Base-by-base conservation (phyloP, 2,329 filamentous ascomycete species). In the Calonectria henricotiae region DNA sequence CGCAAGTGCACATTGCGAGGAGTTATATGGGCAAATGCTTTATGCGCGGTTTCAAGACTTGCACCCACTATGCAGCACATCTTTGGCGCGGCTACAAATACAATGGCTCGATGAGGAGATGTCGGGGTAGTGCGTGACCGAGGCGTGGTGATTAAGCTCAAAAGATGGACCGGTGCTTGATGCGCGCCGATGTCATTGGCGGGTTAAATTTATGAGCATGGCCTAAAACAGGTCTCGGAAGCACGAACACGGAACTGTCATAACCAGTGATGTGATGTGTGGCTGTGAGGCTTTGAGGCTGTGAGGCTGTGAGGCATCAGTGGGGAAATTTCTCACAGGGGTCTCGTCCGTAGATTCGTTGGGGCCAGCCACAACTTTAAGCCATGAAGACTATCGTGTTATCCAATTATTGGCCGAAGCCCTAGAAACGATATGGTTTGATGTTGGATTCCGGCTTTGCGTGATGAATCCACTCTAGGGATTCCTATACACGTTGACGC, bases 41-140 rank as follows among this genome's bases (percentile, higher is more conserved):
- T 39, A 37, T 39, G 43, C 54, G 41, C 23, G 3, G 30, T 35
- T 32, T 27, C 49, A n/a, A n/a, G 27, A 44, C 37, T 43, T 44
- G 43, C 41, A 39, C 32, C 30, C 60, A 51, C 17, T 39, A 55
- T 37, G 43, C 35, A 62, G 37, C 30, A 39, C 23, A 32, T 65
- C 67, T 69, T 69, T 69, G 67, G 67, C 27, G 67, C 67, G 67
- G 67, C 37, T 69, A 54, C 27, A 61, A 25, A 4, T 32, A 32
- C 32, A 47, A 55, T 61, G 17, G 15, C 51, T 25, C 27, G 37
- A 39, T 65, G 61, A 51, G 44, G 67, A 54, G 37, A 54, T 25
- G 30, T 54, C 27, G 62, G 67, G 37, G 51, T 39, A 65, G 61
- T 30, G 4, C 30, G 17, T 43, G 27, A 47, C 62, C 54, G 61